Conservation (phyloP, 805 yeast genomes). For the Saccharomycopsis amapae region DNA sequence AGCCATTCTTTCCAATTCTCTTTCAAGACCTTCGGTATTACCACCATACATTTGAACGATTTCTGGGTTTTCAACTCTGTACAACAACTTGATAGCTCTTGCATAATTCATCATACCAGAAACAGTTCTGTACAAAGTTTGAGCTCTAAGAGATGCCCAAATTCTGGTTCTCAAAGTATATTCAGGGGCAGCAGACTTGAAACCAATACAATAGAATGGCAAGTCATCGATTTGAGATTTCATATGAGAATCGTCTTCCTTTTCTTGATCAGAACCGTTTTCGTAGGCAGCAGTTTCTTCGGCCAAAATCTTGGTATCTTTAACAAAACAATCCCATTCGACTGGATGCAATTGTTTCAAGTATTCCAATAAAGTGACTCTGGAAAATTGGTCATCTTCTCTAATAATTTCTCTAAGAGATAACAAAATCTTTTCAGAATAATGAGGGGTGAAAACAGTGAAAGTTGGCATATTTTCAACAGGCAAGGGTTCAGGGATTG, state of each 20-base stretch:
- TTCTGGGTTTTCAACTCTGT: conserved; percentile 58
- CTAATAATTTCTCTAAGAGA: conserved; percentile 94
- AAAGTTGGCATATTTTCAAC: conserved; percentile 99
- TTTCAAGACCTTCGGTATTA: conserved; percentile 49
- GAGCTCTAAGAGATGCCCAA: conserved; percentile 83
- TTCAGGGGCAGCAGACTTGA: conserved; percentile 57
- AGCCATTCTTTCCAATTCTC: conserved; percentile 65
- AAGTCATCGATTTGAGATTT: conserved; percentile 43
- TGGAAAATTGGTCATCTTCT: conserved; percentile 89
- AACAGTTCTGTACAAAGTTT: conserved; percentile 75
- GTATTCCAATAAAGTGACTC: conserved; percentile 71
- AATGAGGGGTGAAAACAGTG: conserved; percentile 94
- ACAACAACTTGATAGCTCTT: conserved; percentile 62
- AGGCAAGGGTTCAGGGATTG: conserved; percentile 97
- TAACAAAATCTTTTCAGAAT: conserved; percentile 85
- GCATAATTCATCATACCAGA: conserved; percentile 79
- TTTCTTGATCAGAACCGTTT: conserved; percentile 24
- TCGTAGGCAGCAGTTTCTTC: conserved; percentile 39
- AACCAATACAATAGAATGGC: conserved; percentile 69
- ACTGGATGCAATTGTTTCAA: conserved; percentile 60
- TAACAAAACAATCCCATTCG: conserved; percentile 79
- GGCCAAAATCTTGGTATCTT: conserved; percentile 62
- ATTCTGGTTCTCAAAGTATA: conserved; percentile 65
- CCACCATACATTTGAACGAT: conserved; percentile 54
- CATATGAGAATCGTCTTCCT: conserved; percentile 39